Base-by-base conservation (phyloP, 352 stramenopile species). In the Phytophthora sansomeana region DNA sequence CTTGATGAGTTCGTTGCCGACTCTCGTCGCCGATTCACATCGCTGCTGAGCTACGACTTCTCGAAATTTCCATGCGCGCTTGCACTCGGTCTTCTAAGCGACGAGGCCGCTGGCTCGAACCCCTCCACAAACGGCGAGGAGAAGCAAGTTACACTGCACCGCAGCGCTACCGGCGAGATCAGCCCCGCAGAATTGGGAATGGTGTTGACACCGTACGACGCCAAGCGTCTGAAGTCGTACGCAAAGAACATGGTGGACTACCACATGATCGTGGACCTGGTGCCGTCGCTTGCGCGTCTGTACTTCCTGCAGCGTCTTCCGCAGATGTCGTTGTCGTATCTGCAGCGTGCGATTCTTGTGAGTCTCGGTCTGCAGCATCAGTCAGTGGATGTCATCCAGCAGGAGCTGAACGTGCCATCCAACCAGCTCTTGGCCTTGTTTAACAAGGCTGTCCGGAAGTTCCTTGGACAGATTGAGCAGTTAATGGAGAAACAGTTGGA, bases 211-310 rank as follows among this genome's bases (percentile, higher is more conserved):
- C 87, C 92, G 17, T 98, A 99, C 82, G 98, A 99, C 78, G 79
- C 99, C 28, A 98, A 99, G 76, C 94, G 98, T 16, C 88, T 99
- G 46, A 97, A 99, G 67, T 91, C 97, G 8, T 99, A 99, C 78
- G 87, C 96, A 35, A 95, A 98, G 66, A 99, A 99, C 75, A 85
- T 99, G 52, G 98, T 98, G 58, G 98, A 99, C 81, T 98, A 99
- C 81, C 98, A 99, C 84, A 95, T 99, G 68, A 97, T 99, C 51
- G 95, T 98, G 17, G 98, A 99, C 77, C 78, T 99, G 26, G 71
- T 99, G 38, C 97, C 97, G 33, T 90, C 84, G 30, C 74, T 99
- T 16, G 87, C 95, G 35, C 82, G 92, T n/a, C 70, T 99, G 5
- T 99, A 98, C 75, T 99, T 99, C 72, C 77, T 98, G 41, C 83